Conservation (phyloP, 345 rosid genomes). For the Carallia pectinifolia region DNA sequence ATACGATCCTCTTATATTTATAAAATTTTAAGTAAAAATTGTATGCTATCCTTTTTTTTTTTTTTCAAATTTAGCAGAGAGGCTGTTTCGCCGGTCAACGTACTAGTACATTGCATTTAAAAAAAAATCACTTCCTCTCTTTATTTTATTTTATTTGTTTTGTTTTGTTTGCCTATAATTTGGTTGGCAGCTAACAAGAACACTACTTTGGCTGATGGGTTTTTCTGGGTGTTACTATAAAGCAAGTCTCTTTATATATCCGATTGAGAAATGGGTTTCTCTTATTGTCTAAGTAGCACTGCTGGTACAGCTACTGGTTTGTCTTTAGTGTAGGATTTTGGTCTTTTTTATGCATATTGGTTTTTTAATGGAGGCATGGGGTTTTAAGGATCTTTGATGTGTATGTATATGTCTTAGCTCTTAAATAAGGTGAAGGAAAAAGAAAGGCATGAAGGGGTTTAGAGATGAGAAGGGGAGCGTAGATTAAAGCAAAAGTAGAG, state of each 20-base stretch:
- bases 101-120: too few relatives aligned
- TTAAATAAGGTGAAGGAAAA: conserved; percentile 7
- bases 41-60: too few relatives aligned
- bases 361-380: background rate
- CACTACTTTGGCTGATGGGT: too few relatives aligned
- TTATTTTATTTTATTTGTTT: too few relatives aligned
- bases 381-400: background rate
- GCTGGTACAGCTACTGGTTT: conserved; percentile 1
- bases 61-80: too few relatives aligned
- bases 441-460: background rate
- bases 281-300: conserved; percentile 1
- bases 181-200: too few relatives aligned
- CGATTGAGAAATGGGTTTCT: conserved; percentile 19
- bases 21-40: too few relatives aligned
- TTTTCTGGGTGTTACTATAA: conserved; percentile 17
- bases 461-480: conserved; percentile 10
- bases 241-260: conserved; percentile 8
- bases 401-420: background rate
- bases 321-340: conserved; percentile 13
- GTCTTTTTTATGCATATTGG: conserved; percentile 4
- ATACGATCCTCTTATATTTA: too few relatives aligned
- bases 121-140: too few relatives aligned
- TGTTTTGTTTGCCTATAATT: too few relatives aligned
- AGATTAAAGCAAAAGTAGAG: conserved; percentile 52
- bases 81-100: too few relatives aligned